Base-by-base conservation (phyloP, 176 grass and related monocot genomes). In the Miscanthus lutarioriparius region DNA sequence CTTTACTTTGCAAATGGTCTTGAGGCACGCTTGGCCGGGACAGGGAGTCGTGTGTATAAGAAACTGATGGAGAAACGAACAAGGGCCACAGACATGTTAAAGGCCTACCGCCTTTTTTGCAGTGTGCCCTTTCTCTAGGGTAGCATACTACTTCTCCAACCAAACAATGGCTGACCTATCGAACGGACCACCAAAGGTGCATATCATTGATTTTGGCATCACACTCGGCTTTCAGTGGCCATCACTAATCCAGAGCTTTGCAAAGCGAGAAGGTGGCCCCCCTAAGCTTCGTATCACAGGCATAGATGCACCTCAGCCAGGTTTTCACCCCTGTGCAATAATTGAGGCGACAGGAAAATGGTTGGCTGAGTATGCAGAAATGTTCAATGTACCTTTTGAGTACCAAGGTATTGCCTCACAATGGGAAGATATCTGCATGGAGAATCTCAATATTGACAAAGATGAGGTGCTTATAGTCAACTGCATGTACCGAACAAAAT, bases 181-280 rank as follows among this genome's bases (percentile, higher is more conserved):
- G 11, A 67, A 92, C 23, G 56, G 69, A 61, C 62, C 63, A 38
- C 75, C 76, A 71, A 87, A 45, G 41, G 40, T 92, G 37, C 93
- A 95, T 56, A 91, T 95, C 13, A 45, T 95, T 64, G 86, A 95
- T 74, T 95, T 91, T 14, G 88, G 88, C 8, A 95, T 95, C 54
- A 30, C 69, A 2, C 66, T 90, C 13, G 80, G 93, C 59, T 95
- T 95, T 80, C 79, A 86, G 15, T 91, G 93, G 93, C 83, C 90
- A 51, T 76, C 37, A 58, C 77, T 95, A 23, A 88, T 95, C 26
- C 83, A 95, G 33, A 76, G 61, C 1, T 75, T 95, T 25, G 78
- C 86, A 91, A 37, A 37, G 5, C 36, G 36, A 37, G 36, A 37
- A 37, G 36, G 36, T 37, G 36, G 36, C 0, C 36, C 36, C 36